Evolutionary conservation across 345 rosid species (phyloP).

Genomic region (Eucalyptus curtisii): DNA sequence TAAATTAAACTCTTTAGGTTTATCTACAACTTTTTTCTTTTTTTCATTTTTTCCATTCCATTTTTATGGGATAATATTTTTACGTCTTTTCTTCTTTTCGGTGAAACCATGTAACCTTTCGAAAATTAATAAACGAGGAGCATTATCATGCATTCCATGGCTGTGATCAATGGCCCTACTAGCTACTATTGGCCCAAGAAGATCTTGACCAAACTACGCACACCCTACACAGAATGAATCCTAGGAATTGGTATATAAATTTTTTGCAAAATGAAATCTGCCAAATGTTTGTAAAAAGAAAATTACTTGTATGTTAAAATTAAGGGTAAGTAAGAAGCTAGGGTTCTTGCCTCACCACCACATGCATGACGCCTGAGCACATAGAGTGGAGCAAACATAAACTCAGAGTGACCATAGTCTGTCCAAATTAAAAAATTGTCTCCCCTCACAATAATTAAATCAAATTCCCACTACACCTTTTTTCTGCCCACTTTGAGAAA

Average conservation of each 20-base stretch:
- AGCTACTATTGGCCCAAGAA: neutral
- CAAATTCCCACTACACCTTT: slow-evolving; percentile 38
- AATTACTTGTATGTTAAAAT: neutral
- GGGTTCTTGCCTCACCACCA: neutral
- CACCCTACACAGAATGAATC: neutral
- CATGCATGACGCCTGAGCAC: neutral
- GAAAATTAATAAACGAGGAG: neutral
- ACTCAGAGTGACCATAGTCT: neutral
- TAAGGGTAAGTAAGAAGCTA: neutral
- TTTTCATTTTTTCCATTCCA: neutral
- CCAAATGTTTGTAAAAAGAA: neutral
- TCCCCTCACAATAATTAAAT: slow-evolving; percentile 5
- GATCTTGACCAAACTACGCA: neutral
- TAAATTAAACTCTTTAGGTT: neutral
- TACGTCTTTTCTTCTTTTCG: neutral
- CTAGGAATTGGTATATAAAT: neutral
- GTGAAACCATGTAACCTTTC: neutral
- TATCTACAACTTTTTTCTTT: neutral
- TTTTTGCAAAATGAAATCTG: neutral
- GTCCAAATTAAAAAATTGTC: neutral
- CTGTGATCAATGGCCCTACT: neutral
- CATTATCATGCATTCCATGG: neutral
- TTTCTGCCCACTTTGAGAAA: slow-evolving; percentile 76
- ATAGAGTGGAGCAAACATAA: neutral
- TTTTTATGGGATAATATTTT: neutral